These are phyloP conservation scores for Rhodotorula toruloides DNA, from an alignment of 768 basidiomycete genomes.

Conservation along the genomic window DNA sequence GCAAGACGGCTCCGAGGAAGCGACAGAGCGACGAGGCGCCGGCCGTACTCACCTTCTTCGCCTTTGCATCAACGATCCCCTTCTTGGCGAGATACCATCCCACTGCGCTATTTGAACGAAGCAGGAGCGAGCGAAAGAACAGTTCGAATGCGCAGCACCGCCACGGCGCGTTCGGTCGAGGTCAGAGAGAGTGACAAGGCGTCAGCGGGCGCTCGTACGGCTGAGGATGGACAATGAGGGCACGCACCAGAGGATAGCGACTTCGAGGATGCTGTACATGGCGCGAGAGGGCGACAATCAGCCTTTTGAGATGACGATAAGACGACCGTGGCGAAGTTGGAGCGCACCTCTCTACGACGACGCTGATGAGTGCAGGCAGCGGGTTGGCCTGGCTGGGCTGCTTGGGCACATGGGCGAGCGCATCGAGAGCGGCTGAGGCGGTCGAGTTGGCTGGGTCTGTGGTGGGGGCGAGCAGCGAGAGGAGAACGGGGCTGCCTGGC, in stretches of 20 bases:
- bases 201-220: neutral
- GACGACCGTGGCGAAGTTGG: neutral
- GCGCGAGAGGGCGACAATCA: neutral
- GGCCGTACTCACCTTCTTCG: slow-evolving; percentile 63
- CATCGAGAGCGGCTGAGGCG: neutral
- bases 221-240: no score
- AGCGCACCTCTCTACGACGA: slow-evolving; percentile 32
- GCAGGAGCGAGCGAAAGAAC: neutral
- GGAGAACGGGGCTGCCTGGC: neutral
- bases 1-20: neutral
- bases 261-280: slow-evolving; percentile 29
- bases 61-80: slow-evolving; percentile 80
- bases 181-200: neutral
- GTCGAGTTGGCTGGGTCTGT: neutral
- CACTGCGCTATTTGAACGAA: slow-evolving; percentile 35
- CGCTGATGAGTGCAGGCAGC: slow-evolving; percentile 10
- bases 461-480: neutral
- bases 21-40: slow-evolving; percentile 1
- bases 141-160: no score
- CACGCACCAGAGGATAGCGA: slow-evolving; percentile 33
- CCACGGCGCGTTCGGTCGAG: no score
- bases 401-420: neutral
- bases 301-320: neutral
- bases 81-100: slow-evolving; percentile 60
- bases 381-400: slow-evolving; percentile 8